Evolutionary conservation across 164 flowering plant genomes (phyloP).

Genomic region (Stephania japonica): DNA sequence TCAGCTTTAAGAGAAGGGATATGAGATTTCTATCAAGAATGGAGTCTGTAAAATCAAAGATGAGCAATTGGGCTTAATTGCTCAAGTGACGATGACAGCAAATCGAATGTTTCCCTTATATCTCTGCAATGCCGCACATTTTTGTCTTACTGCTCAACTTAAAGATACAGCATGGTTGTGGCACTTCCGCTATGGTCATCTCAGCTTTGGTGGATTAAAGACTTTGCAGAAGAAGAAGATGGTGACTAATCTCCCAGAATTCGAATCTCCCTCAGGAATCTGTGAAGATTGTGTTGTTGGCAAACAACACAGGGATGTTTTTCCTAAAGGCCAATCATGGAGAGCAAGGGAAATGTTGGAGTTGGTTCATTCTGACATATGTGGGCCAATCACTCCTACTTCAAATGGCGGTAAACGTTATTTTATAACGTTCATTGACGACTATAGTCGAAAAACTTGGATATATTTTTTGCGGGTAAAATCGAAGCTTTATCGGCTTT

Average conservation of each 20-base stretch:
- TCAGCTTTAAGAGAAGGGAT: constrained; percentile 9
- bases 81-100: not conserved
- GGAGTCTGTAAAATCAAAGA: not conserved
- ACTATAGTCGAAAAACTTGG: too few species aligned
- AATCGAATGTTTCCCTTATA: not conserved
- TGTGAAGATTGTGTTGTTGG: constrained; percentile 5
- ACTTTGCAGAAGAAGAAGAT: not conserved
- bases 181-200: constrained; percentile 3
- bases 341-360: too few species aligned
- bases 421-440: too few species aligned
- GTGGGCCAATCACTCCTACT: too few species aligned
- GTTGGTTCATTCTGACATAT: too few species aligned
- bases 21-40: not conserved
- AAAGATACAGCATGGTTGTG: not conserved
- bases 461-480: too few species aligned
- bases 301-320: constrained; percentile 2
- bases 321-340: not conserved
- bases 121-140: not conserved
- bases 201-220: not conserved
- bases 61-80: not conserved
- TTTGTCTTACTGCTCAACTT: not conserved
- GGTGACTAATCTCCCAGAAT: not conserved
- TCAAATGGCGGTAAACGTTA: too few species aligned
- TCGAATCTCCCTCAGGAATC: not conserved
- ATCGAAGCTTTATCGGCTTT: too few species aligned